Conservation (phyloP, 331 rosid genomes). For the Malus hybrid region DNA sequence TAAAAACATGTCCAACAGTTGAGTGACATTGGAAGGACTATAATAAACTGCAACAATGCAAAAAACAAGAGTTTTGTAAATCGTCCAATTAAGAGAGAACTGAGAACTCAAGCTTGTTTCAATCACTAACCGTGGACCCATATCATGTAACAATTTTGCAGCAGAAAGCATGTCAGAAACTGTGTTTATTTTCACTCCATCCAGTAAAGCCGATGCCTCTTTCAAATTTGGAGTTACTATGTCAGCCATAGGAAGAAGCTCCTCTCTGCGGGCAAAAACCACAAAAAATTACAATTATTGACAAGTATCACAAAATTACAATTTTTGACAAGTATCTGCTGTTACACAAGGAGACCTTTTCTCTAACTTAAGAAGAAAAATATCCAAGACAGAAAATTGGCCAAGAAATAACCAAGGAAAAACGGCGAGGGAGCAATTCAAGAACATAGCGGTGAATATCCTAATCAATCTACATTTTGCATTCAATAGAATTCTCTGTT, state of each 20-base stretch:
- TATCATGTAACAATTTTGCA: constrained; percentile 62
- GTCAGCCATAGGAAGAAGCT: constrained; percentile 80
- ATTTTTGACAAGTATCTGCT: neutral
- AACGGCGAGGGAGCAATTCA: neutral
- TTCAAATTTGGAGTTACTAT: constrained; percentile 85
- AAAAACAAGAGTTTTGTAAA: neutral
- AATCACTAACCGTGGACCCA: constrained; percentile 76
- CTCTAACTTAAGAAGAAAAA: neutral
- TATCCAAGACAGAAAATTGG: neutral
- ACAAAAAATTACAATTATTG: neutral
- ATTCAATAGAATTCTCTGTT: neutral
- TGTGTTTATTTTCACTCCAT: constrained; percentile 52
- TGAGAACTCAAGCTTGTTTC: neutral
- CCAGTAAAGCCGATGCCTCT: constrained; percentile 82
- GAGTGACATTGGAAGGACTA: neutral
- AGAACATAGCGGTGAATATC: no score
- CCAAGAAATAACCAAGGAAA: neutral
- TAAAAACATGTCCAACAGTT: neutral
- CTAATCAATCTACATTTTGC: no score
- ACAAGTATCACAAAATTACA: neutral
- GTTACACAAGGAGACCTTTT: neutral
- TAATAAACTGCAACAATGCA: neutral
- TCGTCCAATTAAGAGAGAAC: neutral
- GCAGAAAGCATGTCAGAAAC: constrained; percentile 81
- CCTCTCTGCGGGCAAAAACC: constrained; percentile 52